Percentiles rank a stretch among this genome's conserved stretches.
Evolutionary conservation across 2,329 filamentous ascomycete genomes (phyloP).

Genomic region (Colletotrichum siamense): DNA sequence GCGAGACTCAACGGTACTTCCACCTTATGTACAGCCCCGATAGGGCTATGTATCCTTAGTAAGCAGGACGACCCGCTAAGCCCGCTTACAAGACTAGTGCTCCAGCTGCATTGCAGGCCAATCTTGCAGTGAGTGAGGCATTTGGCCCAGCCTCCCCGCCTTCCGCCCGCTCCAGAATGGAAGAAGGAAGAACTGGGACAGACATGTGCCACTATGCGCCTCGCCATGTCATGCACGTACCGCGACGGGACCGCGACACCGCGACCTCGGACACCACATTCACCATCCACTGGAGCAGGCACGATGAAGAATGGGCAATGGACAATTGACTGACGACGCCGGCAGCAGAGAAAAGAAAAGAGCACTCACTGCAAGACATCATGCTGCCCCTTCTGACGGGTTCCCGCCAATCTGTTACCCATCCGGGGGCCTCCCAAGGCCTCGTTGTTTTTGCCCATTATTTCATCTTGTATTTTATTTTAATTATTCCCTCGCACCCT

Average conservation of each 20-base stretch:
- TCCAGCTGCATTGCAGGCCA: neutral
- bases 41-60: neutral
- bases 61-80: neutral
- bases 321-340: neutral
- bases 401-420: neutral
- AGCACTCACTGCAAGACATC: neutral
- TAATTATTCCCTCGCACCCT: neutral
- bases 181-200: neutral
- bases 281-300: neutral
- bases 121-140: neutral
- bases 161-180: neutral
- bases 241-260: neutral
- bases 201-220: slow-evolving; percentile 2
- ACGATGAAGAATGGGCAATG: slow-evolving; percentile 1
- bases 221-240: neutral
- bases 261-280: neutral
- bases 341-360: neutral
- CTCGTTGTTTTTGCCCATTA: neutral
- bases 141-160: neutral
- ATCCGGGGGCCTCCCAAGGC: neutral
- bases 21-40: neutral
- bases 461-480: neutral
- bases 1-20: neutral
- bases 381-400: neutral
- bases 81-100: neutral